phyloP scores from a whole-genome alignment of 768 basidiomycete species.

The Lentinula detonsa region DNA sequence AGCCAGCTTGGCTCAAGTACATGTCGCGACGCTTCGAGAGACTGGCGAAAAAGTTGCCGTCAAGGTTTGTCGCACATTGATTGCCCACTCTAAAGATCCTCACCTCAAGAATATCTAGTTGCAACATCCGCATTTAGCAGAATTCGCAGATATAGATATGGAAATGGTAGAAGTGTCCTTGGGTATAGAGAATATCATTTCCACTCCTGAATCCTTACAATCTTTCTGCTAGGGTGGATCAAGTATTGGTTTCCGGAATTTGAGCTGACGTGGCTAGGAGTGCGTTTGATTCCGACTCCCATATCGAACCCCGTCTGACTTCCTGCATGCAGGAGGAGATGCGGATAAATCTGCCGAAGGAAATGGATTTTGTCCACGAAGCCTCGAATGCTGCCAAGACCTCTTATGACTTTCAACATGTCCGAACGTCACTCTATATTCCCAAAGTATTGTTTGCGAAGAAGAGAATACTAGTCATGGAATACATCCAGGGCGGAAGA shows the following conservation, averaged over 20 bases:
- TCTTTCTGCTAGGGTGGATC: slow-evolving; percentile 54
- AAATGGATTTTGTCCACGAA: slow-evolving; percentile 94
- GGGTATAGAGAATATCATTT: slow-evolving; percentile 29
- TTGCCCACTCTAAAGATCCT: not conserved
- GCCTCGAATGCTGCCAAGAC: slow-evolving; percentile 78
- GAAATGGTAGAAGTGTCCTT: slow-evolving; percentile 74
- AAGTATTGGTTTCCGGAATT: slow-evolving; percentile 95
- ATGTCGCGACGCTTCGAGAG: slow-evolving; percentile 67
- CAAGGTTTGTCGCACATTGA: slow-evolving; percentile 43
- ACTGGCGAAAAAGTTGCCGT: slow-evolving; percentile 80
- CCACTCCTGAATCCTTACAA: not conserved
- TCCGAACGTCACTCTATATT: slow-evolving; percentile 81
- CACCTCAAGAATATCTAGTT: slow-evolving; percentile 27
- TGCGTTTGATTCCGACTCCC: slow-evolving; percentile 18
- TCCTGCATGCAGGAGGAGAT: slow-evolving; percentile 78
- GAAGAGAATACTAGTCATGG: slow-evolving; percentile 89
- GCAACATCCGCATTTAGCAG: slow-evolving; percentile 90
- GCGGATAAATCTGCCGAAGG: slow-evolving; percentile 84
- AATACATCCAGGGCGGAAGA: slow-evolving; percentile 84
- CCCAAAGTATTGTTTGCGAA: slow-evolving; percentile 76
- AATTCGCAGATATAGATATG: slow-evolving; percentile 91
- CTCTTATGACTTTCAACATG: slow-evolving; percentile 57
- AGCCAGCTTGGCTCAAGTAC: slow-evolving; percentile 94
- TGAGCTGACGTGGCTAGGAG: slow-evolving; percentile 89
- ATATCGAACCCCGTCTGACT: not conserved